Conservation (phyloP, 345 rosid genomes). For the rapeseed (Brassica napus) region DNA sequence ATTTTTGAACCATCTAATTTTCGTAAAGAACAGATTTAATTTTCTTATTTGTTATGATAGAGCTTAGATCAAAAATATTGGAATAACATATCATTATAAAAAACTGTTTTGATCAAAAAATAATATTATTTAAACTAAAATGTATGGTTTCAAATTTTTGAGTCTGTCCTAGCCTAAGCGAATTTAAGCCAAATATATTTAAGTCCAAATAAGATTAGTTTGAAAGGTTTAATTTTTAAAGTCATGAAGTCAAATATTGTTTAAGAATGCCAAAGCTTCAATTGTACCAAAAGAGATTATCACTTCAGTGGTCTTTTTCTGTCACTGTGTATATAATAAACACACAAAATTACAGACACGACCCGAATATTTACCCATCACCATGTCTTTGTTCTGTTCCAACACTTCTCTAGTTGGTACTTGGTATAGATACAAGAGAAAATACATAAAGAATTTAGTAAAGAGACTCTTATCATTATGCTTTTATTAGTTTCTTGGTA, state of each 20-base stretch:
- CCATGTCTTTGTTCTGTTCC: slow-evolving; percentile 31
- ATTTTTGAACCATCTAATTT: no score
- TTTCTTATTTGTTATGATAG: no score
- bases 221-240: no score
- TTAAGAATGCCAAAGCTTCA: slow-evolving; percentile 27
- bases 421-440: slow-evolving; percentile 18
- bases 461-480: slow-evolving; percentile 10
- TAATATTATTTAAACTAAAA: no score
- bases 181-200: no score
- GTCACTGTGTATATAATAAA: slow-evolving; percentile 23
- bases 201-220: no score
- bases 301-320: slow-evolving; percentile 16
- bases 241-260: not conserved
- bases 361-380: slow-evolving; percentile 28
- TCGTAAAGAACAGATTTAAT: no score
- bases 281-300: not conserved
- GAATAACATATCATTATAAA: no score
- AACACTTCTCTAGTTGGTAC: slow-evolving; percentile 26
- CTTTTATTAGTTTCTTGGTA: slow-evolving; percentile 44
- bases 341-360: slow-evolving; percentile 29
- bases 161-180: no score
- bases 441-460: slow-evolving; percentile 17
- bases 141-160: no score
- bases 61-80: no score
- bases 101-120: no score